Base-by-base conservation (phyloP, 257 asterid species). In the Penstemon newberryi region DNA sequence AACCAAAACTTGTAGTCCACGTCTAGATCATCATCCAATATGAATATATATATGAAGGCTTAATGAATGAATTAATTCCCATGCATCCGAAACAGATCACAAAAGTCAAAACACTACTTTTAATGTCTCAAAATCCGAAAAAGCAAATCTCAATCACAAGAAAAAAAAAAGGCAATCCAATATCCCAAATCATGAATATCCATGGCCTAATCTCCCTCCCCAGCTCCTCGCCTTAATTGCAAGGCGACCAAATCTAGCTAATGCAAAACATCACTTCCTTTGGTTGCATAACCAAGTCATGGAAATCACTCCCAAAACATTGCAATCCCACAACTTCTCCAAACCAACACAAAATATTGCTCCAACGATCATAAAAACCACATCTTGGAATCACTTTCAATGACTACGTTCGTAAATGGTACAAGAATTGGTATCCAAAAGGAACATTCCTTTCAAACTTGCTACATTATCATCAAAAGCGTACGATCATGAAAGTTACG, bases 181-280 rank as follows among this genome's bases (percentile, higher is more conserved):
- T 45, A 8, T 6, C 12, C 38, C 67, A 63, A 60, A 15, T 5
- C 19, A 19, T 40, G 40, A 56, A 25, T 12, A 56, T 39, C 45
- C 72, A 36, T 73, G 80, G 80, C 78, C 76, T 51, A 57, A 63
- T 71, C 73, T 77, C 25, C 78, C 76, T n/a, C 49, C 52, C 18
- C 77, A 77, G 36, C 69, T 70, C 10, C 45, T 72, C 59, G 45
- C 43, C 10, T 44, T 8, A 8, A 10, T 68, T 7, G 51, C 62
- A 51, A 51, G 67, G 53, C 73, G 70, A 64, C 9, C 49, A 3
- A 58, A 61, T 0, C 56, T 53, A n/a, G n/a, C n/a, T n/a, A 47
- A 46, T 63, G 64, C 39, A 51, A n/a, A 75, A 58, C 74, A 50
- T 74, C 39, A 67, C 9, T 5, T 54, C 60, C 6, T 74, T 52